Base-by-base conservation (phyloP, 2,329 filamentous ascomycete genomes). In the Hortaea werneckii region DNA sequence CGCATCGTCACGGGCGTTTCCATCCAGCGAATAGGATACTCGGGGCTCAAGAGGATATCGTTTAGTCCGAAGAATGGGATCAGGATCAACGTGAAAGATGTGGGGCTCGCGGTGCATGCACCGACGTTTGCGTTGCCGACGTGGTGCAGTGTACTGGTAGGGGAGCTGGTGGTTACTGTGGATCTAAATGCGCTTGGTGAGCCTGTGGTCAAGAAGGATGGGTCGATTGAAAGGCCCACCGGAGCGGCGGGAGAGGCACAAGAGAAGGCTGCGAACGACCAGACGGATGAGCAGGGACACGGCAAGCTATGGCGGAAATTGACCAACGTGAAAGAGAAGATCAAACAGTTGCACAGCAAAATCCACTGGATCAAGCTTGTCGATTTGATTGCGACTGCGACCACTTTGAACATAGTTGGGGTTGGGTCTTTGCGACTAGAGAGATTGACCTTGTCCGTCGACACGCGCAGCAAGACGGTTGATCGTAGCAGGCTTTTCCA, bases 71-170 rank as follows among this genome's bases (percentile, higher is more conserved):
- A 78, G 66, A 87, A 95, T 77, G 92, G 92, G 56, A 72, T 95
- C 59, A 84, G 84, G 58, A 80, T 98, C 65, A 87, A 95, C 65
- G 82, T 98, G 46, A 82, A 92, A 42, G 87, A 89, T 42, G 74
- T 98, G 43, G 88, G 92, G 39, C 74, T 98, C 57, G 84, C 86
- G 47, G 68, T 96, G 52, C 92, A 98, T 67, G 82, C 89, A 4
- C 92, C 92, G 9, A 96, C 92, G 5, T 96, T 98, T 67, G 87
- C 90, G 40, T 88, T 96, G 65, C 92, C 92, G 39, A 96, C 94
- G 51, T 96, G 90, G 88, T 72, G 95, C 57, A 96, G 89, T 64
- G 75, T 98, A 42, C 85, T 92, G 6, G 69, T 98, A 49, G 86
- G 80, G 58, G 92, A 95, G 62, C 72, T 95, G 42, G 85, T 82